Percentiles rank a stretch among this genome's conserved stretches.
phyloP scores from a whole-genome alignment of 768 basidiomycete species.

The Cyclocybe aegerita region DNA sequence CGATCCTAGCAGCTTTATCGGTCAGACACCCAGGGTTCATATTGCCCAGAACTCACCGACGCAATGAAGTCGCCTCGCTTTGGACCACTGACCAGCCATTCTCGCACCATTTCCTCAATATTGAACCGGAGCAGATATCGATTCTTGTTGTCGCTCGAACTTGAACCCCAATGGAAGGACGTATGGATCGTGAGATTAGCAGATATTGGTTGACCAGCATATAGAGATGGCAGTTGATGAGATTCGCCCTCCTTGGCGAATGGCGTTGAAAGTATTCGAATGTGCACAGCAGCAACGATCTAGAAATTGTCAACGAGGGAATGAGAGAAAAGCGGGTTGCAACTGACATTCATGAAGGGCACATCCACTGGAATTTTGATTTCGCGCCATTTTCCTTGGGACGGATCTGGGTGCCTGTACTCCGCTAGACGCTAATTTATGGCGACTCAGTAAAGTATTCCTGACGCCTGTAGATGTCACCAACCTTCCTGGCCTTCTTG shows the following conservation, averaged over 20 bases:
- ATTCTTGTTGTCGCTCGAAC: conserved; percentile 34
- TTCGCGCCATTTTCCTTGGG: conserved; percentile 67
- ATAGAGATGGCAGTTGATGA: conserved; percentile 44
- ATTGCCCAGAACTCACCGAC: conserved; percentile 43
- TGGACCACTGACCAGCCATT: conserved; percentile 88
- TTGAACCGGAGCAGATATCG: conserved; percentile 73
- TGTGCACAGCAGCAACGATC: conserved; percentile 65
- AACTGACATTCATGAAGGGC: conserved; percentile 74
- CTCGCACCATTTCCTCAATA: conserved; percentile 74
- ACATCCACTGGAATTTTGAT: conserved; percentile 85
- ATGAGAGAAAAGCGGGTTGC: conserved; percentile 6
- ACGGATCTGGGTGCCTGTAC: conserved; percentile 38
- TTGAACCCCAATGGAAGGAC: conserved; percentile 75
- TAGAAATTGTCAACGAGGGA: conserved; percentile 24
- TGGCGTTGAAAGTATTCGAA: conserved; percentile 48
- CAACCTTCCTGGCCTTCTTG: conserved; percentile 31
- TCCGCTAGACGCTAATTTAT: conserved; percentile 37
- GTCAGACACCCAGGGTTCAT: background rate
- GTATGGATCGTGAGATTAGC: conserved; percentile 66
- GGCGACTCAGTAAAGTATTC: background rate
- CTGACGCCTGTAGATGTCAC: background rate
- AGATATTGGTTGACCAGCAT: conserved; percentile 87
- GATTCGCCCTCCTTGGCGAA: conserved; percentile 30
- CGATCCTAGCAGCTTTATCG: conserved; percentile 50
- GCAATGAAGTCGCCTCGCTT: conserved; percentile 85